Evolutionary conservation across 768 basidiomycete species (phyloP).

Genomic region (Boletus tylopilopsis): DNA sequence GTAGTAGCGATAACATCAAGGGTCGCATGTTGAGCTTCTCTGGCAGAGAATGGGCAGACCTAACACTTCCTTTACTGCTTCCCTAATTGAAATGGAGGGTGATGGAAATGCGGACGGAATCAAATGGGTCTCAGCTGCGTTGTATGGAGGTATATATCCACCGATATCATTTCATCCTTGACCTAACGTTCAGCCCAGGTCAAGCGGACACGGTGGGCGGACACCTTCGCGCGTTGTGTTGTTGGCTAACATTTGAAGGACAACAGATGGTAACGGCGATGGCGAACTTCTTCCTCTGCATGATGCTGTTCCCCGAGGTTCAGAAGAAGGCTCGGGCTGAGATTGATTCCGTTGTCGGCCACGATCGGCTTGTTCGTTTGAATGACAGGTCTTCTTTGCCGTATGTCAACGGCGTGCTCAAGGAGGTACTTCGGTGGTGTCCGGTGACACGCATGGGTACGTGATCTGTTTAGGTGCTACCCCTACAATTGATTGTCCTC

Average conservation of each 20-base stretch:
- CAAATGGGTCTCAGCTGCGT: background rate
- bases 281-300: background rate
- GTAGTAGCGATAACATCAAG: background rate
- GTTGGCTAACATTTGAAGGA: background rate
- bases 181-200: background rate
- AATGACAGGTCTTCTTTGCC: background rate
- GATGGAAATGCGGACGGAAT: background rate
- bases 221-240: background rate
- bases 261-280: background rate
- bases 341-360: background rate
- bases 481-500: background rate
- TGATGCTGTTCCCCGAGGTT: background rate
- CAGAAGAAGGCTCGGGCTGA: background rate
- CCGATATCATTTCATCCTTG: background rate
- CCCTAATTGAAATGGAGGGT: background rate
- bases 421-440: background rate
- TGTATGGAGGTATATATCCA: background rate
- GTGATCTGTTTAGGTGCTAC: background rate
- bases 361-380: background rate
- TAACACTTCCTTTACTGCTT: background rate
- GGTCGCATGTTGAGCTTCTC: background rate
- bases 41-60: background rate
- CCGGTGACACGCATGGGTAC: background rate
- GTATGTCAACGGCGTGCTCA: background rate
- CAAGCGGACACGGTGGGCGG: background rate